These are phyloP conservation scores for Ganoderma leucocontextum DNA, from an alignment of 1,284 basidiomycete genomes.

Conservation along the genomic window DNA sequence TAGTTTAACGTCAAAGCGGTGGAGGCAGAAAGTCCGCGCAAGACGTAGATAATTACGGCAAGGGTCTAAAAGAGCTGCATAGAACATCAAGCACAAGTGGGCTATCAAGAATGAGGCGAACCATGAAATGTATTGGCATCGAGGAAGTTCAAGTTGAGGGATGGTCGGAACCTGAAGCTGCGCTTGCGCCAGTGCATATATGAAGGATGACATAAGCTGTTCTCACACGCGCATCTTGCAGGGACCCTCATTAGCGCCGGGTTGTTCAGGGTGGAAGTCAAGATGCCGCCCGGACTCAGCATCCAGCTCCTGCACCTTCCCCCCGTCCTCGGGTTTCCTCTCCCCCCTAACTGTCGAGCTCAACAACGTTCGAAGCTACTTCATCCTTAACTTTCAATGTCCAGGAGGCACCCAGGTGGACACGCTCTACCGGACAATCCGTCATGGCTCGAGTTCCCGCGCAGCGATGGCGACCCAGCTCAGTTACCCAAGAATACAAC, in stretches of 20 bases:
- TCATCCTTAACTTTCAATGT: conserved; percentile 14
- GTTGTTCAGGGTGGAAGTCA: neutral
- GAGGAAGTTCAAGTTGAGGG: neutral
- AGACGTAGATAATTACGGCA: conserved; percentile 72
- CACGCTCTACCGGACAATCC: conserved; percentile 56
- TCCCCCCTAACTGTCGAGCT: conserved; percentile 4
- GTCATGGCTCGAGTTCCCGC: conserved; percentile 62
- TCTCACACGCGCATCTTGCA: neutral
- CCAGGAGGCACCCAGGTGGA: conserved; percentile 24
- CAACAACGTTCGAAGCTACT: neutral
- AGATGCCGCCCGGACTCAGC: neutral
- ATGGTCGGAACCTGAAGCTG: too few relatives aligned
- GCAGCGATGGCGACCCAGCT: conserved; percentile 63
- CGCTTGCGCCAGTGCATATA: neutral
- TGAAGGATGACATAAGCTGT: neutral
- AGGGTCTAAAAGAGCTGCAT: conserved; percentile 2
- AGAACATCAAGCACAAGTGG: neutral
- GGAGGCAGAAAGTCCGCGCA: conserved; percentile 46
- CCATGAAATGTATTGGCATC: neutral
- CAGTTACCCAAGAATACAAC: conserved; percentile 66
- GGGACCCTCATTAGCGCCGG: neutral
- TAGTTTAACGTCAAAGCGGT: conserved; percentile 73
- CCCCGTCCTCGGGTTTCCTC: neutral
- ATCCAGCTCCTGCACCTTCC: neutral
- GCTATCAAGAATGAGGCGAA: neutral